These are phyloP conservation scores for Microsporum audouinii DNA, from an alignment of 2,329 filamentous ascomycete species.

Conservation along the genomic window DNA sequence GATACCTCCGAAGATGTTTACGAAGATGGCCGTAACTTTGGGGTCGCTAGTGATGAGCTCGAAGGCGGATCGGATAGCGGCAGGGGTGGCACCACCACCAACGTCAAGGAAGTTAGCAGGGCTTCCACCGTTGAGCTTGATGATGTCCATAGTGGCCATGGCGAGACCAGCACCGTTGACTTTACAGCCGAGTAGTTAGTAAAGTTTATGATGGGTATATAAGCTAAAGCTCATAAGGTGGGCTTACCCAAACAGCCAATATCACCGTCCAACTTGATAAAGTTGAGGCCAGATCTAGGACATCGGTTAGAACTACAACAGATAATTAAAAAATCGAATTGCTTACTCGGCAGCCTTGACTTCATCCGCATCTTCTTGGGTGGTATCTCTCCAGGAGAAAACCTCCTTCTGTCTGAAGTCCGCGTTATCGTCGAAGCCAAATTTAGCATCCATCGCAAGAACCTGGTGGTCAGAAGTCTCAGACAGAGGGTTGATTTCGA, in stretches of 20 bases:
- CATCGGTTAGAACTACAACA: not conserved
- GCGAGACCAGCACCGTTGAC: conserved; percentile 98
- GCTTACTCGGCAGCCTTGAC: conserved; percentile 81
- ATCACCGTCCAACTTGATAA: conserved; percentile 99
- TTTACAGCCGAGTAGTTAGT: conserved; percentile 9
- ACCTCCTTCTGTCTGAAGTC: conserved; percentile 96
- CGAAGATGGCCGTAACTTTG: conserved; percentile 97
- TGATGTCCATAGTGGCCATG: conserved; percentile 99
- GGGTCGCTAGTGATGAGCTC: conserved; percentile 97
- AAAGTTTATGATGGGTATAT: not conserved
- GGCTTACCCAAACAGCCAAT: conserved; percentile 73
- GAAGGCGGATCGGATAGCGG: conserved; percentile 94
- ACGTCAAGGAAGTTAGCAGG: conserved; percentile 99
- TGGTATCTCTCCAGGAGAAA: conserved; percentile 84
- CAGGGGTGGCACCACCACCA: conserved; percentile 89
- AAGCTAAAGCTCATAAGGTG: not conserved
- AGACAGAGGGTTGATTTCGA: conserved; percentile 98
- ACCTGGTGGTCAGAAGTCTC: conserved; percentile 98
- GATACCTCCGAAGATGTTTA: conserved; percentile 99
- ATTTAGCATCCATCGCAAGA: conserved; percentile 98
- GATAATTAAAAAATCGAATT: not conserved
- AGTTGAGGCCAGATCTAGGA: conserved; percentile 65
- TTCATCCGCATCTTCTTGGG: conserved; percentile 94
- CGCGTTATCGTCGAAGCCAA: conserved; percentile 97
- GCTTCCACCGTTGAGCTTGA: conserved; percentile 94